These are phyloP conservation scores for Caryopteris hybrid DNA, from an alignment of 305 asterid species.

Conservation along the genomic window DNA sequence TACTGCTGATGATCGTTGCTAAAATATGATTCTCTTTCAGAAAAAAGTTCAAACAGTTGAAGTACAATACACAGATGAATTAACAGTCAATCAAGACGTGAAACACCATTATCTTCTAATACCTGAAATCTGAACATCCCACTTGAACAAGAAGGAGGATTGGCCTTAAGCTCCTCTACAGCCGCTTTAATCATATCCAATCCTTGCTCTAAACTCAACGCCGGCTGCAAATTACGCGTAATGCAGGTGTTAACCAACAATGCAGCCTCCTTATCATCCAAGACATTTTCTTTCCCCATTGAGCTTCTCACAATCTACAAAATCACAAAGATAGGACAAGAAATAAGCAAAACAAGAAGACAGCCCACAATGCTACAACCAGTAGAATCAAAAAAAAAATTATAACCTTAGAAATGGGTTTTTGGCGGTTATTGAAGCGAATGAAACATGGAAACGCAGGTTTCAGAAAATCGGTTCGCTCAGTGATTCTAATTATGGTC, in stretches of 20 bases:
- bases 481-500: slow-evolving; percentile 28
- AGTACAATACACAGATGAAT: slow-evolving; percentile 6
- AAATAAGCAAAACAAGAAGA: slow-evolving; percentile 8
- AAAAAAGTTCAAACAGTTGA: slow-evolving; percentile 6
- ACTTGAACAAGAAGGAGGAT: slow-evolving; percentile 55
- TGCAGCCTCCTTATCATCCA: slow-evolving; percentile 77
- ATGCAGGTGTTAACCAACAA: slow-evolving; percentile 77
- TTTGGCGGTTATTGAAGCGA: slow-evolving; percentile 31
- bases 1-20: background rate
- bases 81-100: background rate
- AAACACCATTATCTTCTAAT: slow-evolving; percentile 7
- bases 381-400: slow-evolving; percentile 5
- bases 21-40: slow-evolving; percentile 8
- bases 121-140: slow-evolving; percentile 96
- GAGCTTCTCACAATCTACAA: slow-evolving; percentile 60
- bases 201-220: slow-evolving; percentile 75
- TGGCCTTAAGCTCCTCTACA: slow-evolving; percentile 54
- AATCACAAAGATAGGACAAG: slow-evolving; percentile 9
- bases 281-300: slow-evolving; percentile 27
- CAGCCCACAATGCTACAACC: slow-evolving; percentile 20
- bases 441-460: slow-evolving; percentile 27
- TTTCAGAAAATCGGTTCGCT: slow-evolving; percentile 23
- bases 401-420: slow-evolving; percentile 37
- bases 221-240: slow-evolving; percentile 70
- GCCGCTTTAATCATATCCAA: slow-evolving; percentile 67